A percentile compares a stretch with the other conserved stretches of the same genome.
phyloP scores from a whole-genome alignment of 2,329 filamentous ascomycete genomes.

The Didymella arachidicola region DNA sequence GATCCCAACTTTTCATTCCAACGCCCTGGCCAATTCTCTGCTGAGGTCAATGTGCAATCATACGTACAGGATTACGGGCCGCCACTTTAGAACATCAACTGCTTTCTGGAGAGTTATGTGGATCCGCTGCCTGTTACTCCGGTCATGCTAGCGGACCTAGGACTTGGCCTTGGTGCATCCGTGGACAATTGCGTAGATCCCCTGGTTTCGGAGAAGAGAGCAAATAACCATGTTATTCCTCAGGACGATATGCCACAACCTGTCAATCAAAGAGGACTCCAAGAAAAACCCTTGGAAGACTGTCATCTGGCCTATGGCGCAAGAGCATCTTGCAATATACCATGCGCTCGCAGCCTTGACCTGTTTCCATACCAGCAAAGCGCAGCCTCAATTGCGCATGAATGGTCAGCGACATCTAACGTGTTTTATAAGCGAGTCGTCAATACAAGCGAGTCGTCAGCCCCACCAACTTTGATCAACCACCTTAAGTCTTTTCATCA shows the following conservation, averaged over 20 bases:
- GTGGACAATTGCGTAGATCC: background rate
- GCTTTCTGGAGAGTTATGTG: conserved; percentile 27
- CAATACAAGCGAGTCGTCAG: too few species aligned
- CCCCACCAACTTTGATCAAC: too few species aligned
- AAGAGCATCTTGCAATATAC: conserved; percentile 67
- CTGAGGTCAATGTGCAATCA: conserved; percentile 16
- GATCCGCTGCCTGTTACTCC: conserved; percentile 16
- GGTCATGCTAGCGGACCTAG: conserved; percentile 12
- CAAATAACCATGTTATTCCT: conserved; percentile 57
- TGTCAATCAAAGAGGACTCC: conserved; percentile 72
- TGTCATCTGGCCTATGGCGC: conserved; percentile 71
- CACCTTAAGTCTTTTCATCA: too few species aligned
- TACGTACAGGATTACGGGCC: conserved; percentile 20
- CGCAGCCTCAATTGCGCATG: conserved; percentile 62
- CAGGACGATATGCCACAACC: conserved; percentile 69
- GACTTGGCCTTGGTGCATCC: background rate
- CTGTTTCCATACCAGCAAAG: conserved; percentile 68
- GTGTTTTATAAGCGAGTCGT: too few species aligned
- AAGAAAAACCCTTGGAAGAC: conserved; percentile 74
- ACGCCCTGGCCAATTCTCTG: conserved; percentile 13
- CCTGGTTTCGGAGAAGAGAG: conserved; percentile 13
- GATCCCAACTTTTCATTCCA: conserved; percentile 3
- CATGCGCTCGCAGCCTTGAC: conserved; percentile 72
- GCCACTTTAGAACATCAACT: conserved; percentile 16
- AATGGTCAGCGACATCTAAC: conserved; percentile 72